phyloP scores from a whole-genome alignment of 306 rosid genomes.

The Glycine latifolia region DNA sequence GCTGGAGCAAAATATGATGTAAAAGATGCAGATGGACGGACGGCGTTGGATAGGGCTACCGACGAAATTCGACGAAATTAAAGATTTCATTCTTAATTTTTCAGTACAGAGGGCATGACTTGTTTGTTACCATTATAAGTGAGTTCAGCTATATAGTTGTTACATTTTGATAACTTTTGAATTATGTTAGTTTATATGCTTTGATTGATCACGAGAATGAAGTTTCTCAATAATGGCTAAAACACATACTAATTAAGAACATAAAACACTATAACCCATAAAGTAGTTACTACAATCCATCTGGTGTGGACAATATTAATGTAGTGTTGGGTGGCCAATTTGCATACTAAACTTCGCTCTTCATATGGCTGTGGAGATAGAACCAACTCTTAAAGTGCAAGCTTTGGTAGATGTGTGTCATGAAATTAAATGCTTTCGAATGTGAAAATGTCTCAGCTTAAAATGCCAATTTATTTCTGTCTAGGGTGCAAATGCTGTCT shows the following conservation, averaged over 20 bases:
- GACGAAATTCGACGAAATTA: slow-evolving; percentile 72
- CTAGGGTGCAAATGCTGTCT: not conserved
- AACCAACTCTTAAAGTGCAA: not conserved
- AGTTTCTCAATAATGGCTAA: slow-evolving; percentile 1
- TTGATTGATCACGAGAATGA: slow-evolving; percentile 25
- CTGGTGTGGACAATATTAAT: not conserved
- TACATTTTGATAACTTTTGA: slow-evolving; percentile 37
- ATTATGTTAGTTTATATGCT: slow-evolving; percentile 24
- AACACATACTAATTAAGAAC: not conserved
- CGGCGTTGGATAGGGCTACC: slow-evolving; percentile 79
- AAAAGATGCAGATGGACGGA: slow-evolving; percentile 77
- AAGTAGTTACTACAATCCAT: slow-evolving; percentile 20
- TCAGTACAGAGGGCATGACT: slow-evolving; percentile 73
- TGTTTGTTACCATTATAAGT: slow-evolving; percentile 20
- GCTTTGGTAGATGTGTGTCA: not conserved
- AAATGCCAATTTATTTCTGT: not conserved
- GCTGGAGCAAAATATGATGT: slow-evolving; percentile 85
- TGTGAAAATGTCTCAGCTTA: not conserved
- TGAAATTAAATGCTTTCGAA: not conserved
- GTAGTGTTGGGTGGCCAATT: not conserved
- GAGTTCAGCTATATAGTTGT: slow-evolving; percentile 36
- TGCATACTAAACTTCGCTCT: not conserved
- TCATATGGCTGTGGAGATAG: not conserved
- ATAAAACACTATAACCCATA: not conserved
- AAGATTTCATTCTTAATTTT: slow-evolving; percentile 76